Conservation (phyloP, 371 early-diverging fungal genomes). For the Mucor racemosus region DNA sequence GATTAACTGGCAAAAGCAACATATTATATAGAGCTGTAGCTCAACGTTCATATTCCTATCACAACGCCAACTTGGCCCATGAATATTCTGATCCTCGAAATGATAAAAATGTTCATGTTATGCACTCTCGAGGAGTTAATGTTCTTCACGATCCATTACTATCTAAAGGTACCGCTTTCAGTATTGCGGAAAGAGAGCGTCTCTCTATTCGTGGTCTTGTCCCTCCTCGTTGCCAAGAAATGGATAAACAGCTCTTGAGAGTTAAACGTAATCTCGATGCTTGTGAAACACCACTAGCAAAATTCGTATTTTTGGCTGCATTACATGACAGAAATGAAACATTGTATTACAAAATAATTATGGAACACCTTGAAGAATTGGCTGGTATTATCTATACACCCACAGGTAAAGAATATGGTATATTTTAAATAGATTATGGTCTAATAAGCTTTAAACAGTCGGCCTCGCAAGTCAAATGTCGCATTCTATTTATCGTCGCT, state of each 20-base stretch:
- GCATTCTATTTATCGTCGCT: conserved; percentile 65
- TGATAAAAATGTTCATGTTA: conserved; percentile 63
- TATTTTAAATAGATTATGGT: neutral
- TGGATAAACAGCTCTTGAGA: conserved; percentile 66
- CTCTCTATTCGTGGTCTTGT: conserved; percentile 70
- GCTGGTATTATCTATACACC: conserved; percentile 55
- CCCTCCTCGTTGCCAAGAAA: conserved; percentile 68
- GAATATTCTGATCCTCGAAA: conserved; percentile 52
- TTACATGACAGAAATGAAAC: conserved; percentile 69
- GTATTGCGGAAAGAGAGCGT: conserved; percentile 65
- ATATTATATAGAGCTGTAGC: conserved; percentile 1
- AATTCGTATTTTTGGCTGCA: conserved; percentile 57
- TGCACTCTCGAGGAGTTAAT: conserved; percentile 61
- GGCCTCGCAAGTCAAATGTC: conserved; percentile 57
- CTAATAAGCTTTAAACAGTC: conserved; percentile 19
- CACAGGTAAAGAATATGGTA: conserved; percentile 30
- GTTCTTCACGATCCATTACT: conserved; percentile 65
- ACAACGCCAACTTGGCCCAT: conserved; percentile 25
- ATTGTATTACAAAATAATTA: conserved; percentile 68
- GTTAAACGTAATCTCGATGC: conserved; percentile 65
- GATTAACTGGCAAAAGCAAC: conserved; percentile 1
- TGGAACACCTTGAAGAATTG: conserved; percentile 60
- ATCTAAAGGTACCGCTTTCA: conserved; percentile 69
- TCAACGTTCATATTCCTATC: conserved; percentile 18
- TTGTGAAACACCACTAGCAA: conserved; percentile 58